Conservation (phyloP, 192 early-diverging fungal species). For the Gorgonomyces haynaldii region DNA sequence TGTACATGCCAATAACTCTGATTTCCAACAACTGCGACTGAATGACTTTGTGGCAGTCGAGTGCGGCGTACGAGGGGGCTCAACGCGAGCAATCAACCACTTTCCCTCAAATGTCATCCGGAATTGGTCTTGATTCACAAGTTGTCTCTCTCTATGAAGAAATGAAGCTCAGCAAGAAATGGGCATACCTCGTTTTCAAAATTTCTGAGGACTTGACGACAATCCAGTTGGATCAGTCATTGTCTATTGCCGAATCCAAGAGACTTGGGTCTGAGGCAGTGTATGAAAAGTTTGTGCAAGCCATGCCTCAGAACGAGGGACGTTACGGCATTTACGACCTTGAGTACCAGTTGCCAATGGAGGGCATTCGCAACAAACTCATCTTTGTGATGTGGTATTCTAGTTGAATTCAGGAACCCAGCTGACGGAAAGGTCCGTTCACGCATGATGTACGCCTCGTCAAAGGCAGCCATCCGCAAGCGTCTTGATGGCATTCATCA, state of each 20-base stretch:
- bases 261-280: slow-evolving; percentile 24
- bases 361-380: slow-evolving; percentile 72
- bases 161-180: slow-evolving; percentile 20
- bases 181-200: slow-evolving; percentile 67
- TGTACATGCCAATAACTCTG: too few species aligned
- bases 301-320: slow-evolving; percentile 29
- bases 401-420: slow-evolving; percentile 50
- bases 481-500: slow-evolving; percentile 57
- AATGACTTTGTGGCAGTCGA: too few species aligned
- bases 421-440: slow-evolving; percentile 56
- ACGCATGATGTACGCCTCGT: slow-evolving; percentile 90
- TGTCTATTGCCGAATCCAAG: slow-evolving; percentile 8
- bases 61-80: too few species aligned
- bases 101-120: too few species aligned
- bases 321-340: slow-evolving; percentile 87
- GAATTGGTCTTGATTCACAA: not conserved
- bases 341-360: slow-evolving; percentile 53
- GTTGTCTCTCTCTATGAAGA: not conserved
- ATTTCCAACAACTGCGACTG: too few species aligned
- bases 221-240: slow-evolving; percentile 39
- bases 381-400: slow-evolving; percentile 75
- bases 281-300: slow-evolving; percentile 8
- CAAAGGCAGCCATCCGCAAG: slow-evolving; percentile 66
- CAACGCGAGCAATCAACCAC: too few species aligned
- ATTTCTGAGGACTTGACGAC: slow-evolving; percentile 51